A percentile compares a stretch with the other conserved stretches of the same genome.
phyloP scores from a whole-genome alignment of 2,329 filamentous ascomycete species.

The Lasiodiplodia sp. region DNA sequence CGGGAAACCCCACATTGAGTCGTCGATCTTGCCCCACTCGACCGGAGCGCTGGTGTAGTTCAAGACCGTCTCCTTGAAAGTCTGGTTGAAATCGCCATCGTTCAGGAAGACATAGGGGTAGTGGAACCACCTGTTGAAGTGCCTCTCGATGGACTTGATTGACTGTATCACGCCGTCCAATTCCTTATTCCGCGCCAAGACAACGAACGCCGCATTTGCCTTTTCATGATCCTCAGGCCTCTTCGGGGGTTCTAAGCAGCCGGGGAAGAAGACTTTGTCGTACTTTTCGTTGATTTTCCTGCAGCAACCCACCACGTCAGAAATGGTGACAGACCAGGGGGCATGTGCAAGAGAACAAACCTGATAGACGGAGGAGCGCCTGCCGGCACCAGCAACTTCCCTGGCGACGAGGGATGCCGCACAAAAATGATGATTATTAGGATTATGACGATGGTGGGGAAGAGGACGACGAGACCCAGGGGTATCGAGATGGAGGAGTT shows the following conservation, averaged over 20 bases:
- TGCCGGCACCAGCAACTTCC: slow-evolving; percentile 83
- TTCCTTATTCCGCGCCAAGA: slow-evolving; percentile 95
- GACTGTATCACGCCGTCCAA: slow-evolving; percentile 95
- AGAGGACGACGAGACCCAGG: slow-evolving; percentile 88
- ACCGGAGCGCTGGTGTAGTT: slow-evolving; percentile 90
- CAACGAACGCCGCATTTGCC: slow-evolving; percentile 94
- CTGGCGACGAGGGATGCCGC: slow-evolving; percentile 82
- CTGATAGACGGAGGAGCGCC: slow-evolving; percentile 88
- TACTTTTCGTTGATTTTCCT: slow-evolving; percentile 97
- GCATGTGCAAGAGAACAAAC: slow-evolving; percentile 59
- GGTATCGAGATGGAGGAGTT: slow-evolving; percentile 94
- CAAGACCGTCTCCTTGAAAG: slow-evolving; percentile 84
- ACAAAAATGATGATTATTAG: slow-evolving; percentile 90
- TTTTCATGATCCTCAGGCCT: slow-evolving; percentile 77
- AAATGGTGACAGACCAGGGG: neutral
- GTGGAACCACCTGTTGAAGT: slow-evolving; percentile 99
- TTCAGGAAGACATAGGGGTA: slow-evolving; percentile 99
- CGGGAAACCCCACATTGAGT: slow-evolving; percentile 93
- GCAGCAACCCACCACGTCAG: slow-evolving; percentile 32
- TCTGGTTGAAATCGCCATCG: slow-evolving; percentile 94
- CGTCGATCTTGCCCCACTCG: slow-evolving; percentile 93
- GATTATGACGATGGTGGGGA: slow-evolving; percentile 89
- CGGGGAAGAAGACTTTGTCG: slow-evolving; percentile 94
- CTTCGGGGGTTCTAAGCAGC: slow-evolving; percentile 85
- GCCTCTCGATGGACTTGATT: slow-evolving; percentile 95